Conservation (phyloP, 768 basidiomycete species). For the Kwoniella pini region DNA sequence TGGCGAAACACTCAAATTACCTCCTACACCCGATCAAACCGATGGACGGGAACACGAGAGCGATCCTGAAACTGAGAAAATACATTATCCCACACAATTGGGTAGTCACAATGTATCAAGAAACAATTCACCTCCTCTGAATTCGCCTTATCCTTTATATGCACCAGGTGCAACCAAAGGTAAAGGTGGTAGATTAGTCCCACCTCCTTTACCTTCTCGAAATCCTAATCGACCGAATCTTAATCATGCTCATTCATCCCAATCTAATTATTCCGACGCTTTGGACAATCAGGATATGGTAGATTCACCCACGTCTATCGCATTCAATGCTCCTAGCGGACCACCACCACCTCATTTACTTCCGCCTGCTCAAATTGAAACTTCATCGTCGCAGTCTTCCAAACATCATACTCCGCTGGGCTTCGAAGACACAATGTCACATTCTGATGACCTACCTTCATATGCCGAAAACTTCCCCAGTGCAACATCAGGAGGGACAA, state of each 20-base stretch:
- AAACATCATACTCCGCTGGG: neutral
- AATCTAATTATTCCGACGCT: conserved; percentile 30
- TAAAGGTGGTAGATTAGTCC: conserved; percentile 4
- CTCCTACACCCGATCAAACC: conserved; percentile 46
- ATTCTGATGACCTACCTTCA: conserved; percentile 8
- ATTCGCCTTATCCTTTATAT: neutral
- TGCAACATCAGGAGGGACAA: neutral
- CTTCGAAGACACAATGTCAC: neutral
- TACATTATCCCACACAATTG: conserved; percentile 13
- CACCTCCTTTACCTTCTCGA: conserved; percentile 12
- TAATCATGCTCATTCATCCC: conserved; percentile 19
- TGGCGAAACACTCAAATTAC: conserved; percentile 48
- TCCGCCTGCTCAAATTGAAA: conserved; percentile 1
- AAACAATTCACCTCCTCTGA: conserved; percentile 12
- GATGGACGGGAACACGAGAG: conserved; percentile 35
- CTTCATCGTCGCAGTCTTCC: neutral
- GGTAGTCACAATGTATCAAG: conserved; percentile 14
- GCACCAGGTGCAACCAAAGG: neutral
- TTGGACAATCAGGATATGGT: conserved; percentile 8
- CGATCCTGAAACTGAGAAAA: conserved; percentile 37
- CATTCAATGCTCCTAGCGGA: conserved; percentile 1
- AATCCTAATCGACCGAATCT: conserved; percentile 17
- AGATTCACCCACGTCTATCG: neutral
- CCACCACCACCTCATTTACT: conserved; percentile 3
- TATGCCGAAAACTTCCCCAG: neutral